Evolutionary conservation across 352 stramenopile genomes (phyloP).

Genomic region (Pythium folliculosum): DNA sequence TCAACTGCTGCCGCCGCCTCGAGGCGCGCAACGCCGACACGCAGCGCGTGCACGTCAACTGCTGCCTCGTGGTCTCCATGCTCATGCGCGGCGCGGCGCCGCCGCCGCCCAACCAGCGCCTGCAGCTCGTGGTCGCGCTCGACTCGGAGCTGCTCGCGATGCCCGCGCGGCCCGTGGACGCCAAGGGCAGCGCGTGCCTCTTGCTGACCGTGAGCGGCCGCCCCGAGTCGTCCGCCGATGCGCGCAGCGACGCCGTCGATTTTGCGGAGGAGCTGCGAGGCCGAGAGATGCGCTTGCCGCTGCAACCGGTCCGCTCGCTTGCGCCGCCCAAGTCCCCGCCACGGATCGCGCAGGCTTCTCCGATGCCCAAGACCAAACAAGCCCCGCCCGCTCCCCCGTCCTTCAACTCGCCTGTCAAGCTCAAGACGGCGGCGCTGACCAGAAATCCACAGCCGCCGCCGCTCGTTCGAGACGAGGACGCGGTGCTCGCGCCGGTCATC

Average conservation of each 20-base stretch:
- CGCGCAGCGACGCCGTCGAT: neutral
- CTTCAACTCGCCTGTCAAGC: neutral
- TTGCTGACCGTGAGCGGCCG: conserved; percentile 52
- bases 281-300: neutral
- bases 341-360: no score
- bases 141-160: conserved; percentile 74
- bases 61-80: conserved; percentile 83
- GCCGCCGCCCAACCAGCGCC: conserved; percentile 32
- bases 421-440: neutral
- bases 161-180: conserved; percentile 43
- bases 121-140: conserved; percentile 60
- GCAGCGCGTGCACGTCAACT: conserved; percentile 78
- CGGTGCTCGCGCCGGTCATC: conserved; percentile 29
- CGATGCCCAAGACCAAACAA: neutral
- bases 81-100: conserved; percentile 83
- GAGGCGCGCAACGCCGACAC: conserved; percentile 52
- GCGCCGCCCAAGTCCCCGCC: neutral
- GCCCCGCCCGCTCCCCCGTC: neutral
- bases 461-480: conserved; percentile 14
- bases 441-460: neutral
- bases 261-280: no score
- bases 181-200: conserved; percentile 43
- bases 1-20: conserved; percentile 59
- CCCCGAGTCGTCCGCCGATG: conserved; percentile 32
- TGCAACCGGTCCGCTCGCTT: conserved; percentile 9